Evolutionary conservation across 345 rosid genomes (phyloP).

Genomic region (Mallotus nudiflorus): DNA sequence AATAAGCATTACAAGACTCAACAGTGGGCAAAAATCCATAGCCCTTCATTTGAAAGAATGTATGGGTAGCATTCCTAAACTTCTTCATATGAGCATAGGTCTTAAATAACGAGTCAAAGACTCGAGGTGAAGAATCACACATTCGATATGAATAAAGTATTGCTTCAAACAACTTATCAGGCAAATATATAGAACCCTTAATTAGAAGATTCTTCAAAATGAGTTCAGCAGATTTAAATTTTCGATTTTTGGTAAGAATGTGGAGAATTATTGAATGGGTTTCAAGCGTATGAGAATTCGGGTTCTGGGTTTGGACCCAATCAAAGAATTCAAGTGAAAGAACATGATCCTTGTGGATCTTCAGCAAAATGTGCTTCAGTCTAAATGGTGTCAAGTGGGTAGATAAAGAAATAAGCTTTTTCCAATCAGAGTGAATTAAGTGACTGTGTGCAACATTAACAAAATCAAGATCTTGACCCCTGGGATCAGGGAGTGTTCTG

Average conservation of each 20-base stretch:
- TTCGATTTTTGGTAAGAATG: constrained; percentile 60
- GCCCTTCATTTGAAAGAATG: constrained; percentile 60
- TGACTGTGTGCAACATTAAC: constrained; percentile 81
- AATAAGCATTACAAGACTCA: constrained; percentile 78
- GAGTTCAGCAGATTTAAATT: constrained; percentile 69
- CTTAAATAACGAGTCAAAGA: constrained; percentile 76
- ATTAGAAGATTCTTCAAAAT: constrained; percentile 42
- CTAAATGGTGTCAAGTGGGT: constrained; percentile 51
- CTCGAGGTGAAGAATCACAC: constrained; percentile 74
- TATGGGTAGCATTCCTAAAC: constrained; percentile 62
- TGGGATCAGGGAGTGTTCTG: constrained; percentile 58
- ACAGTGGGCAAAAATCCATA: constrained; percentile 66
- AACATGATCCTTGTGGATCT: constrained; percentile 59
- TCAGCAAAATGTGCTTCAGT: constrained; percentile 58
- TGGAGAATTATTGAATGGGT: constrained; percentile 64
- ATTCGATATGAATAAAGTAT: constrained; percentile 58
- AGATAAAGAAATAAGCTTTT: constrained; percentile 46
- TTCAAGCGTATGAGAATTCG: constrained; percentile 54
- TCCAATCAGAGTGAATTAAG: constrained; percentile 80
- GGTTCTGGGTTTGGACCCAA: constrained; percentile 52
- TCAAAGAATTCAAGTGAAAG: constrained; percentile 76
- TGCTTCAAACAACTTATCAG: constrained; percentile 57
- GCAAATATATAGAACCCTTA: constrained; percentile 36
- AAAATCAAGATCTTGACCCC: constrained; percentile 80
- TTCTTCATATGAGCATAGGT: constrained; percentile 66